These are phyloP conservation scores for Epicoccum sorghinum DNA, from an alignment of 2,329 filamentous ascomycete genomes.

Conservation along the genomic window DNA sequence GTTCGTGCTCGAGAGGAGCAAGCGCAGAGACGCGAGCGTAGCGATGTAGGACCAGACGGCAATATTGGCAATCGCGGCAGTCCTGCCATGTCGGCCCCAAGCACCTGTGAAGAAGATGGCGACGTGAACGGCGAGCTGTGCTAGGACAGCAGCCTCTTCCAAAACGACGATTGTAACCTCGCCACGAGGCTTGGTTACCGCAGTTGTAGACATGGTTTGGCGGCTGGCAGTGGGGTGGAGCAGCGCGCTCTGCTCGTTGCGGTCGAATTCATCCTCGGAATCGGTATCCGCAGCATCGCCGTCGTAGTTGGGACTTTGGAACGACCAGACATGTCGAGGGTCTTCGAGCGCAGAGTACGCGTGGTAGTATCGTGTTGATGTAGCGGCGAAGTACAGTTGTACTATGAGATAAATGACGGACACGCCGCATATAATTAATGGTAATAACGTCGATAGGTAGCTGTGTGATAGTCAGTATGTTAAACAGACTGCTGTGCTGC, in stretches of 20 bases:
- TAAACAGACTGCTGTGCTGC: background rate
- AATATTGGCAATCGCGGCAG: slow-evolving; percentile 70
- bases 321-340: slow-evolving; percentile 48
- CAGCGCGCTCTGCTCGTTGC: slow-evolving; percentile 59
- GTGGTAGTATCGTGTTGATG: slow-evolving; percentile 59
- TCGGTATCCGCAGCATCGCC: slow-evolving; percentile 51
- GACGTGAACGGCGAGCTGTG: slow-evolving; percentile 72
- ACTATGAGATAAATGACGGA: slow-evolving; percentile 72
- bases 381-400: slow-evolving; percentile 62
- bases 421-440: slow-evolving; percentile 70
- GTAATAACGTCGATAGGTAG: slow-evolving; percentile 81
- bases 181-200: slow-evolving; percentile 76
- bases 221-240: slow-evolving; percentile 61
- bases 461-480: slow-evolving; percentile 52
- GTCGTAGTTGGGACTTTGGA: slow-evolving; percentile 36
- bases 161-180: slow-evolving; percentile 72
- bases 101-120: slow-evolving; percentile 66
- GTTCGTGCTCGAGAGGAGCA: slow-evolving; percentile 66
- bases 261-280: slow-evolving; percentile 65
- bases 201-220: slow-evolving; percentile 61
- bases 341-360: slow-evolving; percentile 65
- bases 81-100: slow-evolving; percentile 63
- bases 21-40: slow-evolving; percentile 72
- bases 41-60: slow-evolving; percentile 82
- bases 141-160: slow-evolving; percentile 77